These are phyloP conservation scores for Pseudocercospora eumusae DNA, from an alignment of 2,329 filamentous ascomycete species.

Conservation along the genomic window DNA sequence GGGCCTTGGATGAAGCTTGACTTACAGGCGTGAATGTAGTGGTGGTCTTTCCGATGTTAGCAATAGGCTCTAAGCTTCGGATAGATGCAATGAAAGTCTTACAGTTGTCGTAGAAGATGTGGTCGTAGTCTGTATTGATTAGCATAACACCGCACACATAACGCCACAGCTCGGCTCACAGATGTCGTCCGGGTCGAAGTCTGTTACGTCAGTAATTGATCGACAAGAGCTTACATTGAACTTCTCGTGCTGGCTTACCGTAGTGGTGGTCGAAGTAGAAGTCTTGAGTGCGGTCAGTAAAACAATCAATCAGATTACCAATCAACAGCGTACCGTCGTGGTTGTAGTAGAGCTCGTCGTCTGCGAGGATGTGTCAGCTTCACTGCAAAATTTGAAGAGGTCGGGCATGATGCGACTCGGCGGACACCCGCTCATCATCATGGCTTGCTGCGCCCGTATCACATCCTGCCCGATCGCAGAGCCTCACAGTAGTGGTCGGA, in stretches of 20 bases:
- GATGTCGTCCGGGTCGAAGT: neutral
- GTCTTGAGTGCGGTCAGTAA: neutral
- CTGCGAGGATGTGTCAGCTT: too few relatives aligned
- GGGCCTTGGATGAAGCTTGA: too few relatives aligned
- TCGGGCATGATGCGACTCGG: too few relatives aligned
- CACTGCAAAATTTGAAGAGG: too few relatives aligned
- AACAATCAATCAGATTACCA: neutral
- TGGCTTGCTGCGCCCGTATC: too few relatives aligned
- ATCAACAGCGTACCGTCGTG: neutral
- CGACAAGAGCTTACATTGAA: neutral
- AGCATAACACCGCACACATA: too few relatives aligned
- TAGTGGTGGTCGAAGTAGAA: neutral
- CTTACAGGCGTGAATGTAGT: neutral
- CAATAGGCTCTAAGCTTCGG: neutral
- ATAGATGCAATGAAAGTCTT: neutral
- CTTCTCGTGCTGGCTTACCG: neutral
- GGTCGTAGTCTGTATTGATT: neutral
- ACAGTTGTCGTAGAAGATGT: neutral
- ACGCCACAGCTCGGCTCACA: neutral
- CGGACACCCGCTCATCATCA: too few relatives aligned
- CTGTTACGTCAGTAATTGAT: neutral
- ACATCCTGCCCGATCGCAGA: too few relatives aligned
- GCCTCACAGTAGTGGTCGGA: neutral
- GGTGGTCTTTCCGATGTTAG: neutral
- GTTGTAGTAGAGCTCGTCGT: neutral